Evolutionary conservation across 1,139 yeast species (phyloP).

Genomic region (Kurtzmaniella quercitrusa): DNA sequence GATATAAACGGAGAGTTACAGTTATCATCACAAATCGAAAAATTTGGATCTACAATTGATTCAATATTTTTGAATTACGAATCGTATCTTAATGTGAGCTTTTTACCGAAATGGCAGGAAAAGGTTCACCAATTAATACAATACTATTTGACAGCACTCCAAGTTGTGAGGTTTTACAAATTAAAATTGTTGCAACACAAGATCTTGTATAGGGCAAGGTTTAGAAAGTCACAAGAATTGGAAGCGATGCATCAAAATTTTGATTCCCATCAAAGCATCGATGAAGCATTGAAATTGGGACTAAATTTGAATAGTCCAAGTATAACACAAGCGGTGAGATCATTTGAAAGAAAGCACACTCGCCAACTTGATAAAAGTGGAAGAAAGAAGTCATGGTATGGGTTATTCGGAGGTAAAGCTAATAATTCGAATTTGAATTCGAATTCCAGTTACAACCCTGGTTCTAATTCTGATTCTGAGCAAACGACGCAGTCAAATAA

Average conservation of each 20-base stretch:
- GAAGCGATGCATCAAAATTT: constrained; percentile 19
- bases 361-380: constrained; percentile 7
- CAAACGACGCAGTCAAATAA: background rate
- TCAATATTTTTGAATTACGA: constrained; percentile 39
- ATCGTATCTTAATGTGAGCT: constrained; percentile 28
- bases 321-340: constrained; percentile 32
- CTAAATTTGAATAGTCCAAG: constrained; percentile 38
- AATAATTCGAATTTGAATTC: background rate
- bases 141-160: constrained; percentile 35
- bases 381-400: constrained; percentile 41
- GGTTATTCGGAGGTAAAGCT: constrained; percentile 39
- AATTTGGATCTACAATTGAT: constrained; percentile 45
- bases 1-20: constrained; percentile 1
- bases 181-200: constrained; percentile 43
- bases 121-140: constrained; percentile 40
- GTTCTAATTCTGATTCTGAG: too few relatives aligned
- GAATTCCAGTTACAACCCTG: too few relatives aligned
- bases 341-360: constrained; percentile 24
- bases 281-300: constrained; percentile 20
- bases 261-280: constrained; percentile 11
- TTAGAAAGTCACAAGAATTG: constrained; percentile 37
- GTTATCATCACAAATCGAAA: constrained; percentile 24
- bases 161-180: constrained; percentile 41
- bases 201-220: constrained; percentile 37
- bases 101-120: constrained; percentile 46